Evolutionary conservation across 768 basidiomycete genomes (phyloP).

Genomic region (Rickenella mellea): DNA sequence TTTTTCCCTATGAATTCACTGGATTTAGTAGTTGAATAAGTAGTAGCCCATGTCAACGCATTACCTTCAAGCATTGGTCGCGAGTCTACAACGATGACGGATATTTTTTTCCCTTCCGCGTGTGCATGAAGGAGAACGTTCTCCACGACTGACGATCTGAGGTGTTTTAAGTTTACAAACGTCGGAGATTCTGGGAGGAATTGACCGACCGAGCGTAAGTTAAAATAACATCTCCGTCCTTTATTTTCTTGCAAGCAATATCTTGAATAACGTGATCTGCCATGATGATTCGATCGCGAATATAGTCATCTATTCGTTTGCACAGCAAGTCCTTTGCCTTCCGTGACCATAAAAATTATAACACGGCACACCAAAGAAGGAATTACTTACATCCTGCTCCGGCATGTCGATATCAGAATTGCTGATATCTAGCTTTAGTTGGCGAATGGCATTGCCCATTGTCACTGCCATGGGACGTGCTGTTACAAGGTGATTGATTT

Average conservation of each 20-base stretch:
- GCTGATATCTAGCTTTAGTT: conserved; percentile 93
- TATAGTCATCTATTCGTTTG: conserved; percentile 83
- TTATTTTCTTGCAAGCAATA: conserved; percentile 85
- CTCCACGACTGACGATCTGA: conserved; percentile 90
- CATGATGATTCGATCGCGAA: conserved; percentile 85
- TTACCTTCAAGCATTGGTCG: conserved; percentile 84
- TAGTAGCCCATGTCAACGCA: conserved; percentile 1
- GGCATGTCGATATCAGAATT: conserved; percentile 86
- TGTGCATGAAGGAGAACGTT: conserved; percentile 77
- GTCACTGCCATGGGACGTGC: conserved; percentile 87
- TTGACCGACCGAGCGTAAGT: conserved; percentile 77
- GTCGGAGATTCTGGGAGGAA: background rate
- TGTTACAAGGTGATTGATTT: conserved; percentile 83
- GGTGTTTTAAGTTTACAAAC: background rate
- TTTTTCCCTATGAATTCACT: no score
- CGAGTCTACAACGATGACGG: conserved; percentile 92
- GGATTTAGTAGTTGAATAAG: background rate
- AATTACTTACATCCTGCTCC: conserved; percentile 76
- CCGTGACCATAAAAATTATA: conserved; percentile 5
- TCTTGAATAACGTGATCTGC: conserved; percentile 92
- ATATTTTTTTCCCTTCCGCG: conserved; percentile 66
- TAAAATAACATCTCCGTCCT: conserved; percentile 84
- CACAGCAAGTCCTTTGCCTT: conserved; percentile 85
- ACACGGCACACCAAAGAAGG: background rate
- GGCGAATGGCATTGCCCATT: conserved; percentile 90